Evolutionary conservation across 306 rosid species (phyloP).

Genomic region (Myrica gale): DNA sequence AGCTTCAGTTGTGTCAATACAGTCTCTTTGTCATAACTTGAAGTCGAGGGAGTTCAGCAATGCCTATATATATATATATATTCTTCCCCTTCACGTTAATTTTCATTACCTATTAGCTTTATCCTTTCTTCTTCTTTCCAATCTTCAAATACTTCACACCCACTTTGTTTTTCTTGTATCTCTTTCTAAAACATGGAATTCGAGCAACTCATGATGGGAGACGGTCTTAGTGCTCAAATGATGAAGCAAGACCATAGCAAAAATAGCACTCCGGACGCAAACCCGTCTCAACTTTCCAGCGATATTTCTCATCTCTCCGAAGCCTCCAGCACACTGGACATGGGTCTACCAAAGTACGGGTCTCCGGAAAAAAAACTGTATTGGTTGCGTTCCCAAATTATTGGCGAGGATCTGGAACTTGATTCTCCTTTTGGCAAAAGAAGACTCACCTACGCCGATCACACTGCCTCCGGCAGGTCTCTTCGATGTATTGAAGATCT

Average conservation of each 20-base stretch:
- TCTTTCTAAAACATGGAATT: neutral
- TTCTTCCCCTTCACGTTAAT: too few relatives aligned
- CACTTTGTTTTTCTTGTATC: too few relatives aligned
- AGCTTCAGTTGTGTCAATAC: too few relatives aligned
- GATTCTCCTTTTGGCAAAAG: conserved; percentile 63
- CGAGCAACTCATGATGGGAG: too few relatives aligned
- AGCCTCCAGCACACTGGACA: conserved; percentile 29
- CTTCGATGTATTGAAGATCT: conserved; percentile 59
- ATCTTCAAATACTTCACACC: too few relatives aligned
- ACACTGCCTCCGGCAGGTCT: conserved; percentile 80
- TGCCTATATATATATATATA: too few relatives aligned
- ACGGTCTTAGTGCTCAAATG: neutral
- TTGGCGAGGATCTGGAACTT: conserved; percentile 49
- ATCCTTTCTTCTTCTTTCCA: too few relatives aligned
- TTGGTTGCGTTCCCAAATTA: conserved; percentile 65
- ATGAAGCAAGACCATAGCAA: neutral
- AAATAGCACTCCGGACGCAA: neutral
- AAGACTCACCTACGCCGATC: conserved; percentile 68
- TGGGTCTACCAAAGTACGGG: conserved; percentile 22
- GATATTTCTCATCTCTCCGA: conserved; percentile 22
- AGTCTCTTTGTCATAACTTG: too few relatives aligned
- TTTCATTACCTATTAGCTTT: too few relatives aligned
- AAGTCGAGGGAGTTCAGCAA: too few relatives aligned
- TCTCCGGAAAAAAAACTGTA: conserved; percentile 32
- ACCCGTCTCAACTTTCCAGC: neutral